Evolutionary conservation across 2,329 filamentous ascomycete species (phyloP).

Genomic region (Aspergillus calidoustus): DNA sequence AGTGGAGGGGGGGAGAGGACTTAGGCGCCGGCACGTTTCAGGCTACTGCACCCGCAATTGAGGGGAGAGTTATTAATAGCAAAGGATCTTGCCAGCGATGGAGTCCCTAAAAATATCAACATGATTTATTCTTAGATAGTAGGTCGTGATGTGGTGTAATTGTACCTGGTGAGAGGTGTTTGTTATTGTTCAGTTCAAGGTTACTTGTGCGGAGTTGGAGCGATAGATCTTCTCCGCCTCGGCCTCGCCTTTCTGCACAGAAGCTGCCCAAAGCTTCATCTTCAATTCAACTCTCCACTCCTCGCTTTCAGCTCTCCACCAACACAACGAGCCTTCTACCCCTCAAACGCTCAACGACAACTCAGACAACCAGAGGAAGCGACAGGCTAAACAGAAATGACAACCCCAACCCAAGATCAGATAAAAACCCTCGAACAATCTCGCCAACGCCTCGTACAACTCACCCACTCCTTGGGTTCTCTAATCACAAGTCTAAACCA

Average conservation of each 20-base stretch:
- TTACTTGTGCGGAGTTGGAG: neutral
- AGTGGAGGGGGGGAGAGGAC: neutral
- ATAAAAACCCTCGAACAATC: constrained; percentile 71
- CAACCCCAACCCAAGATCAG: constrained; percentile 46
- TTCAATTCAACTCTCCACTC: neutral
- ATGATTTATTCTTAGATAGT: neutral
- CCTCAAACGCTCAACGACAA: neutral
- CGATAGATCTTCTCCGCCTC: neutral
- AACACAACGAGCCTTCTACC: neutral
- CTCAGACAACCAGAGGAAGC: neutral
- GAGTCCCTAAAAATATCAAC: neutral
- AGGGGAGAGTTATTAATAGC: constrained; percentile 7
- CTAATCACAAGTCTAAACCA: constrained; percentile 65
- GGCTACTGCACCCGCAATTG: neutral
- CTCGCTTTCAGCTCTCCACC: neutral
- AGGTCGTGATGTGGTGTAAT: neutral
- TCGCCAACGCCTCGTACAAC: constrained; percentile 68
- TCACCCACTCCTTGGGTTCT: constrained; percentile 70
- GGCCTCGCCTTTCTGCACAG: neutral
- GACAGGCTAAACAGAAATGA: constrained; percentile 33
- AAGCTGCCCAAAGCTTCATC: neutral
- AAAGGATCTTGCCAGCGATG: neutral
- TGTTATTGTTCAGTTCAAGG: neutral
- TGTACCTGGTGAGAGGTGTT: neutral
- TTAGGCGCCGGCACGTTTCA: constrained; percentile 12